phyloP scores from a whole-genome alignment of 2,329 filamentous ascomycete genomes.

The Beauveria pseudobassiana region DNA sequence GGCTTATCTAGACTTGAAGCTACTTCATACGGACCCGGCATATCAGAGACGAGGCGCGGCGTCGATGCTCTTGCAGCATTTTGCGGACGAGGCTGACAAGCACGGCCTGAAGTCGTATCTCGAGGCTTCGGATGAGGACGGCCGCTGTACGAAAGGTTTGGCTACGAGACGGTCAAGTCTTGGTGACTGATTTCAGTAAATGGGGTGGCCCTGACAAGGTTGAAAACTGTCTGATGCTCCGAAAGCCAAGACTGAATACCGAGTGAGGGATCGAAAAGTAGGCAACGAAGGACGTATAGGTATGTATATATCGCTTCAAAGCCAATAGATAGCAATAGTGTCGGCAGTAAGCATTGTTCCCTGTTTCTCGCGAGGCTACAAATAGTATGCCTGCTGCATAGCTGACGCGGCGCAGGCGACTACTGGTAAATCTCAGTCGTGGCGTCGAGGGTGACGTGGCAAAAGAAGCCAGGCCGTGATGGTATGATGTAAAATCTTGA shows the following conservation, averaged over 20 bases:
- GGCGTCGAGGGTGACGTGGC: not conserved
- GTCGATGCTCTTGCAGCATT: conserved; percentile 26
- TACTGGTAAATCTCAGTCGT: not conserved
- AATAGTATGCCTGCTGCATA: not conserved
- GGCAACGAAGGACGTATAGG: not conserved
- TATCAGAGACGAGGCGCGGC: conserved; percentile 30
- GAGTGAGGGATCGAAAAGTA: not conserved
- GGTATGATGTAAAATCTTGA: no score
- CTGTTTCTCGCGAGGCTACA: not conserved
- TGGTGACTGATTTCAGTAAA: conserved; percentile 21
- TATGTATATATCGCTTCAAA: not conserved
- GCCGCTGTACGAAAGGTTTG: conserved; percentile 27
- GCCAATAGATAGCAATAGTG: not conserved
- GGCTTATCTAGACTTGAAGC: conserved; percentile 25
- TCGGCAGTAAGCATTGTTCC: not conserved
- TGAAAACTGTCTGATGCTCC: conserved; percentile 6
- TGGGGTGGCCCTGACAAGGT: conserved; percentile 21
- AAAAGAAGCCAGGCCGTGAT: no score
- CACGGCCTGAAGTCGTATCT: conserved; percentile 29
- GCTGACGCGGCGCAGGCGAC: no score
- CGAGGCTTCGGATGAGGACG: conserved; percentile 26
- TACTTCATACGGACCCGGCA: conserved; percentile 30
- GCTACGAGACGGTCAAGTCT: conserved; percentile 25
- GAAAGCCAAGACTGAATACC: not conserved
- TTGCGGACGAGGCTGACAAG: conserved; percentile 28